Conservation (phyloP, 768 basidiomycete genomes). For the Termitomyces sp. region DNA sequence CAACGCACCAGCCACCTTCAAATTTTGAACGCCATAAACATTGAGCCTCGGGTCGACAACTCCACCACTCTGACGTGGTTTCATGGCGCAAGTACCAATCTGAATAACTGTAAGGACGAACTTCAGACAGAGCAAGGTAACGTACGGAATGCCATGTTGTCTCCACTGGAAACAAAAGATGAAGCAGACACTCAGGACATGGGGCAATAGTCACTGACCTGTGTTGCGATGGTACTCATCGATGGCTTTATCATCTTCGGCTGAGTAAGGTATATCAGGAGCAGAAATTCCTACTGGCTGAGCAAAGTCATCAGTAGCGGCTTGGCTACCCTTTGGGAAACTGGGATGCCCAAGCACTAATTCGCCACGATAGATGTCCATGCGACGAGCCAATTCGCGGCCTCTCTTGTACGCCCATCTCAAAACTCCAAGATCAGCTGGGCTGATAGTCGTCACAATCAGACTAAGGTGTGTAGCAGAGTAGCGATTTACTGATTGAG, state of each 20-base stretch:
- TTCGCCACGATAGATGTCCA: constrained; percentile 40
- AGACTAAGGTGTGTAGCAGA: neutral
- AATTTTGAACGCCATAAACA: constrained; percentile 52
- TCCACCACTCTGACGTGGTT: constrained; percentile 48
- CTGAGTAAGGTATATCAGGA: constrained; percentile 35
- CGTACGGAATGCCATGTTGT: constrained; percentile 45
- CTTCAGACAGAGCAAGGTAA: neutral
- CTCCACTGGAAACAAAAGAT: constrained; percentile 21
- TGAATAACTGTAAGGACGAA: constrained; percentile 16
- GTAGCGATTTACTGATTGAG: constrained; percentile 33
- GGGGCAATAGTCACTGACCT: constrained; percentile 18
- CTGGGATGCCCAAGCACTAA: constrained; percentile 27
- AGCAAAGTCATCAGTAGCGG: constrained; percentile 17
- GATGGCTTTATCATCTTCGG: constrained; percentile 37
- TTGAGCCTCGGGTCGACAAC: constrained; percentile 60
- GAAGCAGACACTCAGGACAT: neutral
- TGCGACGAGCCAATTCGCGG: constrained; percentile 52
- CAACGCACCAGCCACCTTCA: constrained; percentile 52
- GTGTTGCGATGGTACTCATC: constrained; percentile 30
- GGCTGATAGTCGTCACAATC: constrained; percentile 17
- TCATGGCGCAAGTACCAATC: constrained; percentile 69
- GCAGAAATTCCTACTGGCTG: constrained; percentile 28
- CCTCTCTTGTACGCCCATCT: constrained; percentile 50
- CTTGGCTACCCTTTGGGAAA: constrained; percentile 30
- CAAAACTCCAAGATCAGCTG: constrained; percentile 39